These are phyloP conservation scores for Pinus taeda DNA, from an alignment of 75 land plant genomes.

Conservation along the genomic window DNA sequence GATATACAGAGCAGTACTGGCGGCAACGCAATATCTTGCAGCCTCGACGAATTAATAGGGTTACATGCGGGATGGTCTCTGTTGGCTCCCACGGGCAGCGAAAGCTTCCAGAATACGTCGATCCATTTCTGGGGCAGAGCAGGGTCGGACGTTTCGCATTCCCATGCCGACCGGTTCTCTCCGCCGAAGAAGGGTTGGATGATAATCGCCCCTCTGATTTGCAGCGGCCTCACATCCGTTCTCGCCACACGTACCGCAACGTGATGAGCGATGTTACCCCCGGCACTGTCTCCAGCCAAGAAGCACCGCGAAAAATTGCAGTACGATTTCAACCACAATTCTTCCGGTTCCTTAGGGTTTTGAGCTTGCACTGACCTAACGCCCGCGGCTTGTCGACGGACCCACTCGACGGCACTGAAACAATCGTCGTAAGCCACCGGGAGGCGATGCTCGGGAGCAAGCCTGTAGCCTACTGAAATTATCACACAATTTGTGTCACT, in stretches of 20 bases:
- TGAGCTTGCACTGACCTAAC: slow-evolving; percentile 18
- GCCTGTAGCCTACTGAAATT: slow-evolving; percentile 58
- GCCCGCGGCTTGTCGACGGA: background rate
- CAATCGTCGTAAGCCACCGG: slow-evolving; percentile 62
- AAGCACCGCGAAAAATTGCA: slow-evolving; percentile 39
- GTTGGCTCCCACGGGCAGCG: slow-evolving; percentile 43
- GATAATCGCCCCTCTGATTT: slow-evolving; percentile 33
- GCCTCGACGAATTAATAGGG: slow-evolving; percentile 18
- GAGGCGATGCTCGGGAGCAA: slow-evolving; percentile 59
- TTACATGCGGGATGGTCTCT: slow-evolving; percentile 53
- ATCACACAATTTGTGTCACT: slow-evolving; percentile 20
- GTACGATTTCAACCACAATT: slow-evolving; percentile 15
- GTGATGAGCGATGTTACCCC: slow-evolving; percentile 72
- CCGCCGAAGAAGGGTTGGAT: slow-evolving; percentile 71
- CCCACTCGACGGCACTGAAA: slow-evolving; percentile 40
- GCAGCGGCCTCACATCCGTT: slow-evolving; percentile 20
- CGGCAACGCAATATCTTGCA: slow-evolving; percentile 11
- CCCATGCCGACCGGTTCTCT: slow-evolving; percentile 33
- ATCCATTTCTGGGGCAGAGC: slow-evolving; percentile 23
- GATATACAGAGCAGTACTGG: slow-evolving; percentile 26
- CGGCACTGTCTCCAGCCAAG: slow-evolving; percentile 67
- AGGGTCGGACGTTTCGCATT: slow-evolving; percentile 20
- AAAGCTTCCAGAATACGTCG: slow-evolving; percentile 52
- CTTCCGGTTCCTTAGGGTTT: background rate
- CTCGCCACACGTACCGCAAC: slow-evolving; percentile 17